phyloP scores from a whole-genome alignment of 1,139 yeast species.

The Geotrichum carabidarum region DNA sequence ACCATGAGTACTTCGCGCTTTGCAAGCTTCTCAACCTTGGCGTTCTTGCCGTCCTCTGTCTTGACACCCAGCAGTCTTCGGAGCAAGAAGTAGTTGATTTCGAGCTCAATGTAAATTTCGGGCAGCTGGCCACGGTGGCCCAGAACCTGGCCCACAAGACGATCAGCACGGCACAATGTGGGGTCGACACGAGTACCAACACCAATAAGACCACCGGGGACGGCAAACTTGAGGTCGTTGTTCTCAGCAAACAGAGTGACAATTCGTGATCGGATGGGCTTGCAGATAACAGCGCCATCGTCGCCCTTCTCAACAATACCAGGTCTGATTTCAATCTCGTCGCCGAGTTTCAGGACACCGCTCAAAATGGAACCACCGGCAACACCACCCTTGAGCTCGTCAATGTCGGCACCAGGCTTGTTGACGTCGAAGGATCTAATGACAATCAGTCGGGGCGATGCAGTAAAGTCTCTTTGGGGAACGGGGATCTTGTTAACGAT shows the following conservation, averaged over 20 bases:
- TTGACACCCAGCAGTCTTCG: constrained; percentile 98
- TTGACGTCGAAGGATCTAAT: constrained; percentile 98
- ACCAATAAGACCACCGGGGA: constrained; percentile 99
- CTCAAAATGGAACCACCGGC: constrained; percentile 98
- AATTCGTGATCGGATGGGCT: constrained; percentile 90
- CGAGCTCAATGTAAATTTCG: constrained; percentile 92
- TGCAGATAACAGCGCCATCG: constrained; percentile 82
- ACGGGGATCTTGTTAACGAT: constrained; percentile 94
- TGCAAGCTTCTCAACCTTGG: constrained; percentile 91
- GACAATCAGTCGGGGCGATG: constrained; percentile 91
- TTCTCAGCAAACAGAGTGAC: constrained; percentile 95
- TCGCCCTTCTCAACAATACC: constrained; percentile 93
- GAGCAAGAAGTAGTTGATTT: constrained; percentile 91
- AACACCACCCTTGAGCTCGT: constrained; percentile 98
- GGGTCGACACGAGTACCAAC: constrained; percentile 99
- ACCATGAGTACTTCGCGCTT: constrained; percentile 97
- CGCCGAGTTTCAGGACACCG: constrained; percentile 96
- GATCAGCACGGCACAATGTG: constrained; percentile 97
- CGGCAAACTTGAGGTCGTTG: constrained; percentile 96
- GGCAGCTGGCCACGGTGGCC: constrained; percentile 97
- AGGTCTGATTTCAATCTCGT: constrained; percentile 97
- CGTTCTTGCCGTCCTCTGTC: constrained; percentile 96
- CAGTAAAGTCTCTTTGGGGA: constrained; percentile 90
- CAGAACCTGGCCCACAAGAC: constrained; percentile 97
- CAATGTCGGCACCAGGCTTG: constrained; percentile 97